A percentile compares a stretch with the other conserved stretches of the same genome.
These are phyloP conservation scores for Phytophthora sansomeana DNA, from an alignment of 352 stramenopile genomes.

Conservation along the genomic window DNA sequence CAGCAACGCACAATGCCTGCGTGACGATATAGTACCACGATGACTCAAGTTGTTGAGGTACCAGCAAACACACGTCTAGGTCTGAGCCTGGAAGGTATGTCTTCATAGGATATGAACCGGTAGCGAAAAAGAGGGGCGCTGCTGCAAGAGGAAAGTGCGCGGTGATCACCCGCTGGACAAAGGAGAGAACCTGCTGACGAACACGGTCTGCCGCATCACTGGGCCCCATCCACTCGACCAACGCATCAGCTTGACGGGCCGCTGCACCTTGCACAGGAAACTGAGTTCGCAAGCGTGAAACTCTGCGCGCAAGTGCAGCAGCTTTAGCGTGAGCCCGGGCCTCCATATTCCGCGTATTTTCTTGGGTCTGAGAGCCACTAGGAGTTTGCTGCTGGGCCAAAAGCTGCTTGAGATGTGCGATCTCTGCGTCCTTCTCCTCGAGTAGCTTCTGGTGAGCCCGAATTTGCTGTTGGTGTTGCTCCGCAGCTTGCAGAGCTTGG, in stretches of 20 bases:
- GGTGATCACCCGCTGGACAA: conserved; percentile 71
- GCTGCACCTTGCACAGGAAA: conserved; percentile 47
- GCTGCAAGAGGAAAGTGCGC: conserved; percentile 54
- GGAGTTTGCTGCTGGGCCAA: conserved; percentile 39
- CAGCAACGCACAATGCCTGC: conserved; percentile 82
- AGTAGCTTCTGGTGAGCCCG: conserved; percentile 65
- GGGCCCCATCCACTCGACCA: conserved; percentile 76
- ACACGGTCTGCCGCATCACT: conserved; percentile 68
- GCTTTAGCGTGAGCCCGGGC: conserved; percentile 24
- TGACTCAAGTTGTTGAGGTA: conserved; percentile 80
- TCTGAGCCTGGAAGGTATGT: conserved; percentile 91
- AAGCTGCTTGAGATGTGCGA: conserved; percentile 51
- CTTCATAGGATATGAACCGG: conserved; percentile 90
- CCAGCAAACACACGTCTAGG: conserved; percentile 84
- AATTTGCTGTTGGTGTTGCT: conserved; percentile 71
- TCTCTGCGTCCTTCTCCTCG: conserved; percentile 76
- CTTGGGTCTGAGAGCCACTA: conserved; percentile 2
- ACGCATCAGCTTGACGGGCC: conserved; percentile 44
- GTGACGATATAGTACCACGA: conserved; percentile 90
- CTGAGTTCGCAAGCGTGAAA: conserved; percentile 39
- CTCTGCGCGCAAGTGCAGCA: conserved; percentile 28
- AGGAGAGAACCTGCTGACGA: conserved; percentile 69
- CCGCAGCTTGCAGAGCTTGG: conserved; percentile 70
- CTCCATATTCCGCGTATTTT: conserved; percentile 17
- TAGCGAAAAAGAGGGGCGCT: conserved; percentile 71